Percentiles rank a stretch among this genome's conserved stretches.
Evolutionary conservation across 371 early-diverging fungal genomes (phyloP).

Genomic region (Actinomortierella wolfii): DNA sequence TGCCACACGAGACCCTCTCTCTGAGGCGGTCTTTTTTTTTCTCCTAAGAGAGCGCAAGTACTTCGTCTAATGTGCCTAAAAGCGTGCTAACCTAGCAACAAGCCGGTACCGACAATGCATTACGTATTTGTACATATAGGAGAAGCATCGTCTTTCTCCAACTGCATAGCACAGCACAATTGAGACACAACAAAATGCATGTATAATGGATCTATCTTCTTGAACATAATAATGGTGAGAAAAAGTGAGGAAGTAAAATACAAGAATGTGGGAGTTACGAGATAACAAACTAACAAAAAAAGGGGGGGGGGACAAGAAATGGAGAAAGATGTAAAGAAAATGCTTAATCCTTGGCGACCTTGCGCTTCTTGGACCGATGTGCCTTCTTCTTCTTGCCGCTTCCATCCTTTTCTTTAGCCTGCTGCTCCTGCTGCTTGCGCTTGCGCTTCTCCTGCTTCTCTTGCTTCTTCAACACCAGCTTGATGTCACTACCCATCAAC

Average conservation of each 20-base stretch:
- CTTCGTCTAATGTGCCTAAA: no score
- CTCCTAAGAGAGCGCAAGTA: no score
- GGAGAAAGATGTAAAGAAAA: background rate
- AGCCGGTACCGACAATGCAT: no score
- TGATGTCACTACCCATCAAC: slow-evolving; percentile 45
- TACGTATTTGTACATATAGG: no score
- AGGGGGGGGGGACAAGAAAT: background rate
- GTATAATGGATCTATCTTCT: no score
- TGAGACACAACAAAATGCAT: background rate
- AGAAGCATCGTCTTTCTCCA: no score
- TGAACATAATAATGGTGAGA: no score
- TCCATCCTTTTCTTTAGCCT: slow-evolving; percentile 14
- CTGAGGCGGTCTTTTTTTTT: no score
- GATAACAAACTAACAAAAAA: slow-evolving; percentile 2
- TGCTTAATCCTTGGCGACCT: slow-evolving; percentile 6
- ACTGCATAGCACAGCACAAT: no score
- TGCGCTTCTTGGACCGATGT: slow-evolving; percentile 46
- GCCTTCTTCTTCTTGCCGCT: slow-evolving; percentile 25
- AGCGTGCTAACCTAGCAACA: no score
- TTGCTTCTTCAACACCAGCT: slow-evolving; percentile 41
- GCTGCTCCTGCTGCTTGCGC: slow-evolving; percentile 28
- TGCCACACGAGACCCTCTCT: no score
- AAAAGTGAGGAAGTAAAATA: slow-evolving; percentile 6
- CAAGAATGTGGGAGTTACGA: slow-evolving; percentile 3
- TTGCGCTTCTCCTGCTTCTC: slow-evolving; percentile 46